These are phyloP conservation scores for Fusarium tupiense DNA, from an alignment of 2,329 filamentous ascomycete species.

Conservation along the genomic window DNA sequence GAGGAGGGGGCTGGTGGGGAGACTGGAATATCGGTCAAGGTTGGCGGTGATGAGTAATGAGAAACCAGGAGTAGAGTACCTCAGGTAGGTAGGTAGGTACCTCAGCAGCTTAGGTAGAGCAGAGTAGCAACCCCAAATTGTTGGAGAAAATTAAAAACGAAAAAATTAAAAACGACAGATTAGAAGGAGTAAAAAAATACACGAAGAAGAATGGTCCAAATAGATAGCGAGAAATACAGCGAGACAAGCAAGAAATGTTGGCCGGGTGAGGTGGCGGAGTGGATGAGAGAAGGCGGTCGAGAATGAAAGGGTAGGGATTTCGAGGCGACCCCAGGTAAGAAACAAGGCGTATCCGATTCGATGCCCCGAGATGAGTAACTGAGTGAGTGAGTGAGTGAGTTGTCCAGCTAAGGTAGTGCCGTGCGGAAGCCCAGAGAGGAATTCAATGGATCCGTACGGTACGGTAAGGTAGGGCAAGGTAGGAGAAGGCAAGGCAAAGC, in stretches of 20 bases:
- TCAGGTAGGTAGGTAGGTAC: too few relatives aligned
- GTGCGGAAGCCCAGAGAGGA: constrained; percentile 18
- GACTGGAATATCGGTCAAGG: constrained; percentile 37
- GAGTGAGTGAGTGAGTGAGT: constrained; percentile 14
- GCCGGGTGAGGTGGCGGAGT: constrained; percentile 34
- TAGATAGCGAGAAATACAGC: constrained; percentile 14
- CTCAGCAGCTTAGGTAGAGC: background rate
- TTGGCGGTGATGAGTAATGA: constrained; percentile 31
- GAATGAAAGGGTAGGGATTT: constrained; percentile 31
- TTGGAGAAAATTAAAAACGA: background rate
- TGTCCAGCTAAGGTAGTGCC: constrained; percentile 21
- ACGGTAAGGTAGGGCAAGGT: background rate
- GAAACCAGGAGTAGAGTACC: constrained; percentile 17
- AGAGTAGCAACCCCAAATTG: constrained; percentile 14
- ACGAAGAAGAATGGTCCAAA: constrained; percentile 16
- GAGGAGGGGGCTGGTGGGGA: constrained; percentile 28
- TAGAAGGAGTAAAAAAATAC: constrained; percentile 10
- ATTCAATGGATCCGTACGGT: background rate
- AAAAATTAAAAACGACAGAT: constrained; percentile 14
- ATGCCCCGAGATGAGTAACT: constrained; percentile 25
- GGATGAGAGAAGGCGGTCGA: constrained; percentile 39
- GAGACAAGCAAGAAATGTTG: constrained; percentile 26
- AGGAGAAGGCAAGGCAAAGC: background rate
- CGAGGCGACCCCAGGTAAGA: constrained; percentile 26
- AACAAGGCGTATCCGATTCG: constrained; percentile 33